These are phyloP conservation scores for Populus hybrid DNA, from an alignment of 441 rosid species.

Conservation along the genomic window DNA sequence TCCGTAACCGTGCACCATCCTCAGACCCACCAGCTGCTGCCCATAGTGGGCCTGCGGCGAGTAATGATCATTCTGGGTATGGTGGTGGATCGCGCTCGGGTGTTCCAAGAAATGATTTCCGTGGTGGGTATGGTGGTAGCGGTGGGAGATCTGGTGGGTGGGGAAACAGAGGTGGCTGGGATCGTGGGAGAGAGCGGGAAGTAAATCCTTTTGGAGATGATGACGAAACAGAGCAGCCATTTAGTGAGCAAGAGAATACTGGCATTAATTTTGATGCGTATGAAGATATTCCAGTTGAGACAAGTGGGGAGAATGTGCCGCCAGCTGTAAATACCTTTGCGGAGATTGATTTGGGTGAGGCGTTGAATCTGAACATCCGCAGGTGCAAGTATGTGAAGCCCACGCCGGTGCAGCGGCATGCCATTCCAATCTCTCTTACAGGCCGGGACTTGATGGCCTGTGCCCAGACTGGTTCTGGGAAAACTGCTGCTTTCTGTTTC, in stretches of 20 bases:
- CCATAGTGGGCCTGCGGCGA: conserved; percentile 37
- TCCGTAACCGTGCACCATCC: conserved; percentile 50
- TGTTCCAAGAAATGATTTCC: conserved; percentile 37
- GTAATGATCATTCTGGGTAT: conserved; percentile 34
- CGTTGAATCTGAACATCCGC: conserved; percentile 61
- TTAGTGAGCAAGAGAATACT: conserved; percentile 61
- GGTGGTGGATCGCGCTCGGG: conserved; percentile 44
- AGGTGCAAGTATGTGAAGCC: conserved; percentile 96
- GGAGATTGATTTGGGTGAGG: conserved; percentile 86
- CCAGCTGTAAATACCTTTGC: conserved; percentile 80
- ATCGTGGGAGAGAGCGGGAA: conserved; percentile 58
- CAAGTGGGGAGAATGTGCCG: conserved; percentile 85
- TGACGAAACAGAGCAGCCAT: conserved; percentile 34
- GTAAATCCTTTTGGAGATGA: conserved; percentile 79
- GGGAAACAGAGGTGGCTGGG: conserved; percentile 55
- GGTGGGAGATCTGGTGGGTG: conserved; percentile 48
- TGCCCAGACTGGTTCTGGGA: conserved; percentile 96
- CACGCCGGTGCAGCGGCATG: conserved; percentile 89
- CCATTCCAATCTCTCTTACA: conserved; percentile 70
- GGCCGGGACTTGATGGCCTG: conserved; percentile 98
- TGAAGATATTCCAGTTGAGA: conserved; percentile 92
- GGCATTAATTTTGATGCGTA: conserved; percentile 91
- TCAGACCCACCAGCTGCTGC: conserved; percentile 50
- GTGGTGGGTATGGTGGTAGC: conserved; percentile 37
- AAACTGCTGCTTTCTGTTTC: conserved; percentile 96